Evolutionary conservation across 306 rosid genomes (phyloP).

Genomic region (Herpetospermum pedunculosum): DNA sequence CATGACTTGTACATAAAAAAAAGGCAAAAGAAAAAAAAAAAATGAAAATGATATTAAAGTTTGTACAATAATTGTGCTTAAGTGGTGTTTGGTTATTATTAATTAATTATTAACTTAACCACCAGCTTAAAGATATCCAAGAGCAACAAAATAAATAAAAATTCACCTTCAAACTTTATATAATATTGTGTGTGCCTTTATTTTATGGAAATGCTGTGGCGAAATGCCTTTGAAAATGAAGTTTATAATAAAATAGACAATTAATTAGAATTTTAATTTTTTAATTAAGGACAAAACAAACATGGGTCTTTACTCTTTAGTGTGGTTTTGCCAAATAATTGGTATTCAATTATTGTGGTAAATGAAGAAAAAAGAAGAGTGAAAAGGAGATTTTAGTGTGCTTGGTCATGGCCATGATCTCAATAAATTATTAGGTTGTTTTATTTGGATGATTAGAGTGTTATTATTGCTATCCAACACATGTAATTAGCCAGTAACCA

Average conservation of each 20-base stretch:
- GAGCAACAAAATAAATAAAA: no score
- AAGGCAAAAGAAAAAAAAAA: no score
- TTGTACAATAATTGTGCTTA: no score
- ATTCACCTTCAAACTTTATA: no score
- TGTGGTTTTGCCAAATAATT: not conserved
- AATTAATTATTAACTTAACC: no score
- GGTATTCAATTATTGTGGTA: constrained; percentile 4
- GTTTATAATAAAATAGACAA: not conserved
- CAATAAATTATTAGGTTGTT: not conserved
- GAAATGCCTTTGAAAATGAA: constrained; percentile 5
- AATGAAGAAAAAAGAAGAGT: not conserved
- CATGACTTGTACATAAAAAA: no score
- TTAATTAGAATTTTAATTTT: not conserved
- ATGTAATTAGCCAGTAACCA: not conserved
- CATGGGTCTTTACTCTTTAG: not conserved
- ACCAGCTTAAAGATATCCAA: no score
- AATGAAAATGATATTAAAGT: no score
- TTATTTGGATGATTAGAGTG: not conserved
- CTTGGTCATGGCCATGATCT: not conserved
- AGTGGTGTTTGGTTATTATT: no score
- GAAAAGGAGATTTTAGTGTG: not conserved
- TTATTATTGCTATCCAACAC: constrained; percentile 8
- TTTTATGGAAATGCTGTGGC: not conserved
- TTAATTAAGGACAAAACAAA: not conserved
- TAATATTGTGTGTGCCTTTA: no score